Conservation (phyloP, 2,329 filamentous ascomycete genomes). For the Talaromyces sp. region DNA sequence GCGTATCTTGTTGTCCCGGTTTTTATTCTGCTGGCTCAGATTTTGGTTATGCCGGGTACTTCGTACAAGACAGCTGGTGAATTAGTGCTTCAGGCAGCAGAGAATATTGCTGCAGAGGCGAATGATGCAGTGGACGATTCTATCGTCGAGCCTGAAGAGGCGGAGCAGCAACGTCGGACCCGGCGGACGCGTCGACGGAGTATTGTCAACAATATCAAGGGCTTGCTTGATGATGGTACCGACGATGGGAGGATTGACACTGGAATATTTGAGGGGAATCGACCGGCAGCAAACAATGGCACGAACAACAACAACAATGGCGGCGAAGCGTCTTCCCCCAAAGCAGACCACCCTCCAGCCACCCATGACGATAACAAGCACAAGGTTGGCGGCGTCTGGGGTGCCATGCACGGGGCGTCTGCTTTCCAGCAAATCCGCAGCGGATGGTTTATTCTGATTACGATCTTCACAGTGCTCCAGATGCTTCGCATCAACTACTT, state of each 20-base stretch:
- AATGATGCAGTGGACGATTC: slow-evolving; percentile 52
- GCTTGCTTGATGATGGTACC: slow-evolving; percentile 54
- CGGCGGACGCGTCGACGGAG: slow-evolving; percentile 56
- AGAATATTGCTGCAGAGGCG: slow-evolving; percentile 47
- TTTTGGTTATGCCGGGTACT: slow-evolving; percentile 65
- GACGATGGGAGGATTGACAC: slow-evolving; percentile 12
- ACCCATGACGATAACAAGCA: slow-evolving; percentile 8
- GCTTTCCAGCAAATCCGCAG: slow-evolving; percentile 68
- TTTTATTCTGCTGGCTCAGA: slow-evolving; percentile 59
- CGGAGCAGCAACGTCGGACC: slow-evolving; percentile 46
- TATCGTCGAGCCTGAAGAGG: slow-evolving; percentile 42
- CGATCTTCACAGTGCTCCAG: slow-evolving; percentile 70
- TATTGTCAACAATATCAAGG: slow-evolving; percentile 65
- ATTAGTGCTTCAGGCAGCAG: slow-evolving; percentile 66
- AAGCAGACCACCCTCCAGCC: slow-evolving; percentile 21
- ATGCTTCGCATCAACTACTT: slow-evolving; percentile 89
- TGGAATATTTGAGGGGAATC: slow-evolving; percentile 13
- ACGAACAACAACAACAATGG: neutral
- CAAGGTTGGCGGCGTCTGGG: slow-evolving; percentile 63
- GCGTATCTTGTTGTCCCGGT: slow-evolving; percentile 64
- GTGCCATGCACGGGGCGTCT: slow-evolving; percentile 68
- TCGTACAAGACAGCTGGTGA: slow-evolving; percentile 85
- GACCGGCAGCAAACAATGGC: neutral
- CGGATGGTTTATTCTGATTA: slow-evolving; percentile 80
- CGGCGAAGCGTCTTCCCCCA: slow-evolving; percentile 3